Evolutionary conservation across 2,329 filamentous ascomycete species (phyloP).

Genomic region (Alternaria solani): DNA sequence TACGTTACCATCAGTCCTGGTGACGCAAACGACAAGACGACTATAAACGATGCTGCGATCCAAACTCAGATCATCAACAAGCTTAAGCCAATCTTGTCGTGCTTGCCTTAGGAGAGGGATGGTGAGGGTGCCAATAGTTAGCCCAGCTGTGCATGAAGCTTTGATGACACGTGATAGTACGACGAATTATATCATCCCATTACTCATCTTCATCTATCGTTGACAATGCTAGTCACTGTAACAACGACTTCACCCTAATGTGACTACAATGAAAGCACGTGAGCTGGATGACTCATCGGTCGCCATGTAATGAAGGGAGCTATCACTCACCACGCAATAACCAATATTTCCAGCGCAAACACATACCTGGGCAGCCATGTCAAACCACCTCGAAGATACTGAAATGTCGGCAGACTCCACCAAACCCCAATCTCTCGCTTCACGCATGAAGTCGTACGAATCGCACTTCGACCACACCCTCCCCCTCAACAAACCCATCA

Average conservation of each 20-base stretch:
- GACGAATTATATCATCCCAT: background rate
- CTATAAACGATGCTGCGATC: constrained; percentile 57
- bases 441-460: constrained; percentile 47
- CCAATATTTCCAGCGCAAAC: background rate
- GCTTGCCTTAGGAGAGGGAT: constrained; percentile 12
- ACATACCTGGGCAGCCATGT: background rate
- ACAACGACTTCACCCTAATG: background rate
- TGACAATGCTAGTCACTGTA: background rate
- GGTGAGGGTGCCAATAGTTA: background rate
- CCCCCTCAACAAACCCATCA: constrained; percentile 26
- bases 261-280: background rate
- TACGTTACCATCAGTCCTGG: constrained; percentile 71
- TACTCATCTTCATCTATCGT: background rate
- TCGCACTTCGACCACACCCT: constrained; percentile 33
- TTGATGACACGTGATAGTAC: background rate
- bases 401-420: background rate
- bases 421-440: constrained; percentile 26
- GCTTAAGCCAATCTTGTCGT: constrained; percentile 39
- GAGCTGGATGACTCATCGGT: background rate
- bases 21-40: constrained; percentile 67
- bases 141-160: background rate
- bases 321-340: background rate
- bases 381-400: background rate
- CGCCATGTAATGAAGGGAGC: background rate
- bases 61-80: constrained; percentile 37